Base-by-base conservation (phyloP, 805 yeast genomes). In the Wickerhamiella dianesei region DNA sequence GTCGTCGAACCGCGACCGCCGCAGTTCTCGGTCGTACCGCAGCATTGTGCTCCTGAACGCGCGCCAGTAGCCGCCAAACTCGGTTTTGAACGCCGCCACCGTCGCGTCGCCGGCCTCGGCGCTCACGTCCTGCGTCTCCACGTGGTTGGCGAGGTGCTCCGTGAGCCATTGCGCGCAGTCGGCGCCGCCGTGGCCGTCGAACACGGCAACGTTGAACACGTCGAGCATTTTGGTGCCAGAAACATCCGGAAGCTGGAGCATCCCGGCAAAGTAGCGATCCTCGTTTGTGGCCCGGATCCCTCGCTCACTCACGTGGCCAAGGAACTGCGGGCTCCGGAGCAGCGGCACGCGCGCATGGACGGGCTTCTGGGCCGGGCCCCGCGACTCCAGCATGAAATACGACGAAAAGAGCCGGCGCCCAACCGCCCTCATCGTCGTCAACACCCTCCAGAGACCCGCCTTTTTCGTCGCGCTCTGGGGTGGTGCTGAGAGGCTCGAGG, bases 181-280 rank as follows among this genome's bases (percentile, higher is more conserved):
- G 20, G 70, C 71, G 19, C 95, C 94, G 5, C 97, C 98, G 64
- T 92, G 98, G 8, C 98, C 98, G 64, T 92, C 98, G 62, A 83
- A 87, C 1, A 92, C 73, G 41, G 77, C 76, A 56, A 84, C 79
- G 53, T 76, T 77, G 65, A 89, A 82, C 17, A 79, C 77, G 44
- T 66, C 59, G 21, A 63, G 59, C 49, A 46, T 50, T 17, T 35
- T 39, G 17, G 47, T 47, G 18, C 49, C 43, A 44, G 46, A 47
- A 12, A 48, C 47, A 21, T 56, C 48, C 0, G 77, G 77, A 21
- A 76, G 58, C 14, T 68, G 64, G 36, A 85, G 57, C 44, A 84
- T 75, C 21, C 75, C 75, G 18, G 87, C 84, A 44, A 76, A 74
- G 62, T 75, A 82, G 41, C 76, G 68, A 64, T 89, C 98, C 62